Evolutionary conservation across 148 eudicot genomes (phyloP), one percentile per base, ranked within the genome.

Genomic region (Heliosperma pusillum): DNA sequence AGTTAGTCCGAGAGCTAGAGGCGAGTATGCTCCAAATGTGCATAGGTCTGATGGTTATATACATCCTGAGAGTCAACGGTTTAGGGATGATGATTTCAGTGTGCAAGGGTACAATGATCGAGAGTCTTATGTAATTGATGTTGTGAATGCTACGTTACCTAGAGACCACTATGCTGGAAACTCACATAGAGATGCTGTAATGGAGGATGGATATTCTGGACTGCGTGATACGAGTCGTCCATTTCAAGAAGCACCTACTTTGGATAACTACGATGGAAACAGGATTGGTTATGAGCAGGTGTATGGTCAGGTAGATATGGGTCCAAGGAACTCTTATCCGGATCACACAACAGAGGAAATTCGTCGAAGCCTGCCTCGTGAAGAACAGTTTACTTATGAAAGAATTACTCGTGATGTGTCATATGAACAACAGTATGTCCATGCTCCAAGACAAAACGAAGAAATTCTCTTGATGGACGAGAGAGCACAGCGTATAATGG

Each of bases 361-460:
- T 74, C 25, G 57, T 68, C 69, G 47, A 5, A 17, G 13, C 42
- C 53, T 33, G 29, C 27, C 20, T 71, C 70, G 10, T 22, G 78
- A 29, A 7, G 78, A 83, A 50, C 75, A 56, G 63, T 70, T 44
- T 40, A 45, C 29, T 71, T 78, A 79, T 83, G 83, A 70, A 71
- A 69, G 12, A 29, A 75, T 27, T 70, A 59, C 20, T 1, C 27
- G 13, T 45, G 62, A 45, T 63, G 45, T 69, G 61, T 19, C n/a
- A 29, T 12, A 75, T 63, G 71, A 74, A 62, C 58, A 74, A 16
- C 30, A n/a, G 36, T 22, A 24, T 36, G 2, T 13, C 20, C 7
- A 59, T 55, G 7, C 57, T 63, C 25, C 70, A 19, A 20, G 42
- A 12, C 22, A 5, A 27, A 62, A 50, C 17, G 71, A 57, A 30